Evolutionary conservation across 306 rosid genomes (phyloP).

Genomic region (Trichosanthes cucumerina): DNA sequence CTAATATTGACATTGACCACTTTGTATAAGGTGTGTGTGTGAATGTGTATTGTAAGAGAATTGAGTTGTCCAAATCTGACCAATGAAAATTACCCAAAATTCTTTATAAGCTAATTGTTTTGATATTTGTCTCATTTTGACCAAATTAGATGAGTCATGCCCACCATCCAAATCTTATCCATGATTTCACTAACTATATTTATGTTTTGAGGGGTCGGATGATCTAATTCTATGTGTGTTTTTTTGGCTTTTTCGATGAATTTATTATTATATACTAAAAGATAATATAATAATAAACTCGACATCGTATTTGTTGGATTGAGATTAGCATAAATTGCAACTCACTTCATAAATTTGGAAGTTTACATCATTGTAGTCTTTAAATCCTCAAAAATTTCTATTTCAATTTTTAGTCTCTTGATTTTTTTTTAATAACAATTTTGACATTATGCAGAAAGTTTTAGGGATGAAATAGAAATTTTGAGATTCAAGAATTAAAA

Average conservation of each 20-base stretch:
- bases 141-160: constrained; percentile 16
- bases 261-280: background rate
- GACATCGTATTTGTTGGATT: background rate
- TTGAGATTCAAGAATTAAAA: background rate
- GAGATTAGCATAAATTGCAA: background rate
- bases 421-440: no score
- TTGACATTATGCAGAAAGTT: background rate
- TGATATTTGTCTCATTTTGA: constrained; percentile 2
- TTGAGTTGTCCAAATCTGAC: background rate
- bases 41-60: background rate
- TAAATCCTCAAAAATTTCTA: background rate
- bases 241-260: background rate
- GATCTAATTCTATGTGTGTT: background rate
- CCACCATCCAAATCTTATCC: constrained; percentile 26
- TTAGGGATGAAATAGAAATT: background rate
- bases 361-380: background rate
- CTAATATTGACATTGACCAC: background rate
- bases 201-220: constrained; percentile 18
- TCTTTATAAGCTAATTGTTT: background rate
- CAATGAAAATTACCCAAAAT: background rate
- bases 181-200: constrained; percentile 9
- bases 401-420: background rate
- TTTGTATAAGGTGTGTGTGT: background rate
- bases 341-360: background rate
- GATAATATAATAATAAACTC: background rate